These are phyloP conservation scores for Hypoxylon lienhwacheense DNA, from an alignment of 495 filamentous ascomycete species.

Conservation along the genomic window DNA sequence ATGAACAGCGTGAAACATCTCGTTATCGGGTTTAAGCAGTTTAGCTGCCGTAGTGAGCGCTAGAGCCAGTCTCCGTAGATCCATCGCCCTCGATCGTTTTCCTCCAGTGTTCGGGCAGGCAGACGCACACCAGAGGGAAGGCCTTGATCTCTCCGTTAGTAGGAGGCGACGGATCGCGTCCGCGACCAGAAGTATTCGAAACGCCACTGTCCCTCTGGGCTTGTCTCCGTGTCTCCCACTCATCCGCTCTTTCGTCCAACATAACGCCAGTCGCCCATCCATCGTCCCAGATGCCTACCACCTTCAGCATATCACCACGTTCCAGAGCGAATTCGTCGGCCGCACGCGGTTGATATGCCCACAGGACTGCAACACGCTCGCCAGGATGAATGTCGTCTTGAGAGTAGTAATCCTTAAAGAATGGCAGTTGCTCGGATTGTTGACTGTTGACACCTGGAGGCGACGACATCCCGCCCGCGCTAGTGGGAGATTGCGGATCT, in stretches of 20 bases:
- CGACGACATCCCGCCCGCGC: constrained; percentile 75
- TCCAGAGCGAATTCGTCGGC: constrained; percentile 93
- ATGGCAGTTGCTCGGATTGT: constrained; percentile 90
- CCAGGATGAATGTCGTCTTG: constrained; percentile 92
- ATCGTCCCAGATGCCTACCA: constrained; percentile 99
- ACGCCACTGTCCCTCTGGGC: constrained; percentile 90
- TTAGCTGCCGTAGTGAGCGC: constrained; percentile 39
- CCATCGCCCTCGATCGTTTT: constrained; percentile 93
- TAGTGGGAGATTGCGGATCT: constrained; percentile 75
- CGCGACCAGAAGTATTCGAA: constrained; percentile 73
- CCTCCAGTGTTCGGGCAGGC: constrained; percentile 94
- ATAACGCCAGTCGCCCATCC: constrained; percentile 96
- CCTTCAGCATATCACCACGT: constrained; percentile 96
- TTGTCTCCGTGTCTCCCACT: constrained; percentile 76
- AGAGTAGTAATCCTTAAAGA: constrained; percentile 99
- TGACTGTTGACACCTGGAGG: constrained; percentile 81
- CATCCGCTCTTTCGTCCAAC: constrained; percentile 79
- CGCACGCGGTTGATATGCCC: constrained; percentile 95
- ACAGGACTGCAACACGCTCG: constrained; percentile 87
- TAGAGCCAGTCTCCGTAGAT: constrained; percentile 58
- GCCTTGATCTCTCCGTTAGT: constrained; percentile 90
- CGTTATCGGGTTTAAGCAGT: constrained; percentile 38
- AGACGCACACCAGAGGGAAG: constrained; percentile 97
- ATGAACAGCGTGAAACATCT: constrained; percentile 24
- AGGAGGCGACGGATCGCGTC: constrained; percentile 62